Conservation (phyloP, 2,329 filamentous ascomycete genomes). For the Verticillium nubilum region DNA sequence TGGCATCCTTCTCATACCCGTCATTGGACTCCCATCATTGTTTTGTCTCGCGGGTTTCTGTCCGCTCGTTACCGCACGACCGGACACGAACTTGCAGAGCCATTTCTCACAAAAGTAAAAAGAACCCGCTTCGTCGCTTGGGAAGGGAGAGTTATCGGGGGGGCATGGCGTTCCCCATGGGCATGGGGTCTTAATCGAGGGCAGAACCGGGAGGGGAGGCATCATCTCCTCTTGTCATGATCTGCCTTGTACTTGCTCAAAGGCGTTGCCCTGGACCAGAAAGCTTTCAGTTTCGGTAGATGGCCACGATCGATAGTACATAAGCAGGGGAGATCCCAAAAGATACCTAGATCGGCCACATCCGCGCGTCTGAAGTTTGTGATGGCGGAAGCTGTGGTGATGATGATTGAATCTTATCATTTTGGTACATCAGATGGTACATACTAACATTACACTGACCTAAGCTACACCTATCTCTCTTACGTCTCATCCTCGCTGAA, state of each 20-base stretch:
- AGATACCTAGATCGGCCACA: conserved; percentile 13
- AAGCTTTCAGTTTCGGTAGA: conserved; percentile 10
- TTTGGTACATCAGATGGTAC: neutral
- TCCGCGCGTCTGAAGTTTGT: neutral
- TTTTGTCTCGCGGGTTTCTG: neutral
- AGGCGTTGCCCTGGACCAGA: conserved; percentile 12
- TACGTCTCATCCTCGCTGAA: conserved; percentile 56
- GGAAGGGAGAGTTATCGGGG: neutral
- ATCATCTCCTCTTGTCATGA: neutral
- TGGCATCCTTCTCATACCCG: neutral
- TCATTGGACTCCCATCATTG: neutral
- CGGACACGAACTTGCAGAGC: neutral
- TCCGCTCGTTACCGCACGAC: neutral
- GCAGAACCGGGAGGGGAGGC: neutral
- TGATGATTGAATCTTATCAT: neutral
- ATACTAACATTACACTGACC: neutral
- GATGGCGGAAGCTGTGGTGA: no score
- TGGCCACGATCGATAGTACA: conserved; percentile 11
- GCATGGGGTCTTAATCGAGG: neutral
- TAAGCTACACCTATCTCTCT: conserved; percentile 2
- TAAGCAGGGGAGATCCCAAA: conserved; percentile 11
- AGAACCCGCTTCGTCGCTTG: neutral
- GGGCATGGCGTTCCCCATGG: neutral
- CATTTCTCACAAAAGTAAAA: neutral
- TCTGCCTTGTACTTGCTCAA: conserved; percentile 6